Conservation (phyloP, 2,329 filamentous ascomycete species). For the Bipolaris victoriae region DNA sequence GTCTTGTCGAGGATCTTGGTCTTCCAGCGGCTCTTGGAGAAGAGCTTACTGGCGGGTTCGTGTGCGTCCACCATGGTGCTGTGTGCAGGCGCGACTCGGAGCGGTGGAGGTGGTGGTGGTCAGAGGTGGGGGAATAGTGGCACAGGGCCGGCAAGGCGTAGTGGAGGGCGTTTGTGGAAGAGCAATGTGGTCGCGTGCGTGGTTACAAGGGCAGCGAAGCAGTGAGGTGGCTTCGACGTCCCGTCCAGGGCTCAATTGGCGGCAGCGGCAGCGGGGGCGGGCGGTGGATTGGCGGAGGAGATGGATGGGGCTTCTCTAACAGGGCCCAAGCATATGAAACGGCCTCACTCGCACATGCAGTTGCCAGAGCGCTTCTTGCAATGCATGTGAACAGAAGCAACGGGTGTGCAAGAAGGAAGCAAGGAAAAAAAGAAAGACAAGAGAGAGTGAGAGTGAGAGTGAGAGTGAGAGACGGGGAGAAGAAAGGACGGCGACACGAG, state of each 20-base stretch:
- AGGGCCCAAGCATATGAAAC: slow-evolving; percentile 15
- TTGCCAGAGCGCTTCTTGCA: slow-evolving; percentile 6
- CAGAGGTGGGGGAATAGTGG: background rate
- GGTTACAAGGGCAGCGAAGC: background rate
- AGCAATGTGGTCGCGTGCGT: slow-evolving; percentile 12
- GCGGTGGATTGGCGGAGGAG: slow-evolving; percentile 9
- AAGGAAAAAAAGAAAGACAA: background rate
- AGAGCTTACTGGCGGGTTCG: slow-evolving; percentile 44
- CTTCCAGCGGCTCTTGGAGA: slow-evolving; percentile 55
- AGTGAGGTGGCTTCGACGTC: background rate
- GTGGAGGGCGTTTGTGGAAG: background rate
- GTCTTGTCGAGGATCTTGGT: slow-evolving; percentile 54
- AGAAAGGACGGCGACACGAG: background rate
- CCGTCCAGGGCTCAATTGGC: slow-evolving; percentile 7
- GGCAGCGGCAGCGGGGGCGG: slow-evolving; percentile 1
- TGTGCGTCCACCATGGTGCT: slow-evolving; percentile 43
- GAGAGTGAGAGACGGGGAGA: too few species aligned
- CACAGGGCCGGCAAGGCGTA: slow-evolving; percentile 1
- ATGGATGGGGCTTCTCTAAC: slow-evolving; percentile 12
- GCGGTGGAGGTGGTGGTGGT: background rate
- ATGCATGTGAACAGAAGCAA: background rate
- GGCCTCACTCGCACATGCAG: slow-evolving; percentile 6
- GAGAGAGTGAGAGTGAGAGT: too few species aligned
- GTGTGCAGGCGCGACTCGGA: slow-evolving; percentile 10
- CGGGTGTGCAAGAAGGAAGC: background rate